Base-by-base conservation (phyloP, 2,329 filamentous ascomycete genomes). In the Diaporthe caulivora region DNA sequence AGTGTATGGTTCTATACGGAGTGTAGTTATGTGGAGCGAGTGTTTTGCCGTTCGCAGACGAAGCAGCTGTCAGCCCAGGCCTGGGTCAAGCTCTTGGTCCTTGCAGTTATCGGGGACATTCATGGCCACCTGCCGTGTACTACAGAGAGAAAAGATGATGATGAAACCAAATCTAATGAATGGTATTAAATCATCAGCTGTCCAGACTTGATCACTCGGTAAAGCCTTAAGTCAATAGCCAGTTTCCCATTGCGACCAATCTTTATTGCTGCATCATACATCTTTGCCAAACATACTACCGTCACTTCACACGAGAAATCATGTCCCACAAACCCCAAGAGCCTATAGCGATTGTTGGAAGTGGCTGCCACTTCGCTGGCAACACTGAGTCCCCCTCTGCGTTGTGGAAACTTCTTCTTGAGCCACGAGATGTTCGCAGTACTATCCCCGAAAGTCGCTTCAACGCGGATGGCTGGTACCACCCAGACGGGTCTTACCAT, bases 401-500 rank as follows among this genome's bases (percentile, higher is more conserved):
- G 8, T 18, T 73, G 21, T 73, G 71, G 71, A 31, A 70, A 9
- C 54, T 73, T 17, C 54, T 73, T 21, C 29, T 47, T 18, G 42
- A 60, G 2, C 71, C 71, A 40, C 53, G 54, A 2, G 71, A 72
- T 26, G 54, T 72, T n/a, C 62, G 54, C 62, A 69, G 34, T 31
- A 42, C n/a, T 7, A 62, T 73, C 15, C 64, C 71, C 0, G 31
- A 62, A 1, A 55, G 42, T 18, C 74, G 76, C 13, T 78, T 75
- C 70, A 77, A 75, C 54, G 70, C 68, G 3, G 68, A 74, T 13
- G 76, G 69, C 24, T 77, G 73, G 51, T 77, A 75, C 34, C 74
- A 75, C 24, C 70, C 75, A 7, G 71, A 80, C 29, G 70, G 75
- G 11, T 57, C 76, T 13, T 73, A 77, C n/a, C 78, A 78, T 64